Evolutionary conservation across 768 basidiomycete genomes (phyloP).

Genomic region (Galerina sulciceps): DNA sequence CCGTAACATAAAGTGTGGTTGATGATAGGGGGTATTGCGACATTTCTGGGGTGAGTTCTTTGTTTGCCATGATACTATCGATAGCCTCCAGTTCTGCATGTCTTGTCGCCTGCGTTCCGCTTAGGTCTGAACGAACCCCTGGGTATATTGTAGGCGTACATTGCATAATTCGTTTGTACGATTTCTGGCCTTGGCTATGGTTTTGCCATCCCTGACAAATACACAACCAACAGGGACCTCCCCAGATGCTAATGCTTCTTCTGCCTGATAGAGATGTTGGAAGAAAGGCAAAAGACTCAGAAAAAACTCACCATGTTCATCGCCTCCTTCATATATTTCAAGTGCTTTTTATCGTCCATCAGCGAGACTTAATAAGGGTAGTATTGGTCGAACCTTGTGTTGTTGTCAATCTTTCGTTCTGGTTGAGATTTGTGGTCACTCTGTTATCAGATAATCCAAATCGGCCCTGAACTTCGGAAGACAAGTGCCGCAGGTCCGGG

Average conservation of each 20-base stretch:
- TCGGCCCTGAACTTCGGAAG: not conserved
- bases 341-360: constrained; percentile 33
- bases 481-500: not conserved
- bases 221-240: constrained; percentile 99
- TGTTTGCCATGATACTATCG: constrained; percentile 78
- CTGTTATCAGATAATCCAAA: not conserved
- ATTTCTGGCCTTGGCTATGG: constrained; percentile 90
- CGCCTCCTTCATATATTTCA: constrained; percentile 83
- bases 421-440: not conserved
- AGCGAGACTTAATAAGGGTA: not conserved
- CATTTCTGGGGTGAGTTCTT: constrained; percentile 54
- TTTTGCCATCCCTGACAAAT: constrained; percentile 77
- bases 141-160: constrained; percentile 45
- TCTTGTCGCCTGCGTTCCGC: constrained; percentile 75
- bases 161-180: constrained; percentile 94
- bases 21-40: constrained; percentile 66
- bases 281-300: not conserved
- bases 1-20: constrained; percentile 94
- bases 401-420: too few relatives aligned
- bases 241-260: constrained; percentile 80
- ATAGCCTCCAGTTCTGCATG: constrained; percentile 98
- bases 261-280: constrained; percentile 47
- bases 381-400: too few relatives aligned
- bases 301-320: constrained; percentile 70
- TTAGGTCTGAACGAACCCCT: constrained; percentile 1